Percentiles rank a stretch among this genome's conserved stretches.
phyloP scores from a whole-genome alignment of 2,329 filamentous ascomycete species.

The Colletotrichum sublineola region DNA sequence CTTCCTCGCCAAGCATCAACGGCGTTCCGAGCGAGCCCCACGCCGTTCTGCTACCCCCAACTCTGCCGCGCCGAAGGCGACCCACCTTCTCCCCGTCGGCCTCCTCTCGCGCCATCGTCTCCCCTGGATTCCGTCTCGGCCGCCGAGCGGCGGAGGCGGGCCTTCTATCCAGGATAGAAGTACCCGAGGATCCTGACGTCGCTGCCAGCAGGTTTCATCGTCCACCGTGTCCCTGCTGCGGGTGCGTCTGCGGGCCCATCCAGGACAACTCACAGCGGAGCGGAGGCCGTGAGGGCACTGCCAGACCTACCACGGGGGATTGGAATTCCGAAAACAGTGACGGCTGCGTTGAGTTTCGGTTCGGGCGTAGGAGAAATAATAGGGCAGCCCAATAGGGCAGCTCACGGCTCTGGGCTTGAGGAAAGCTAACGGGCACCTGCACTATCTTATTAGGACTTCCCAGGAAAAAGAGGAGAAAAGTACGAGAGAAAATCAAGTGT shows the following conservation, averaged over 20 bases:
- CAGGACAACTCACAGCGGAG: not conserved
- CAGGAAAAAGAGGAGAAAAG: not conserved
- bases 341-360: not conserved
- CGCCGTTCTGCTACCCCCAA: not conserved
- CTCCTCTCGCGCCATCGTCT: not conserved
- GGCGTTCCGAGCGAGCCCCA: not conserved
- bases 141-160: not conserved
- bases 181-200: not conserved
- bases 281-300: not conserved
- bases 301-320: not conserved
- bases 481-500: not conserved
- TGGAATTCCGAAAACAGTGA: not conserved
- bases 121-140: not conserved
- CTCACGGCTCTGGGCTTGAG: not conserved
- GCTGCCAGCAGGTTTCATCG: not conserved
- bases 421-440: not conserved
- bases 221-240: not conserved
- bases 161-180: not conserved
- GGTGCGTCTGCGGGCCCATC: slow-evolving; percentile 11
- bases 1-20: not conserved
- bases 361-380: too few species aligned
- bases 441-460: not conserved
- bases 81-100: not conserved
- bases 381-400: not conserved
- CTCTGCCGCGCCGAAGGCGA: not conserved